Percentiles rank a stretch among this genome's conserved stretches.
Conservation (phyloP, 2,329 filamentous ascomycete genomes). For the Diplodia seriata region DNA sequence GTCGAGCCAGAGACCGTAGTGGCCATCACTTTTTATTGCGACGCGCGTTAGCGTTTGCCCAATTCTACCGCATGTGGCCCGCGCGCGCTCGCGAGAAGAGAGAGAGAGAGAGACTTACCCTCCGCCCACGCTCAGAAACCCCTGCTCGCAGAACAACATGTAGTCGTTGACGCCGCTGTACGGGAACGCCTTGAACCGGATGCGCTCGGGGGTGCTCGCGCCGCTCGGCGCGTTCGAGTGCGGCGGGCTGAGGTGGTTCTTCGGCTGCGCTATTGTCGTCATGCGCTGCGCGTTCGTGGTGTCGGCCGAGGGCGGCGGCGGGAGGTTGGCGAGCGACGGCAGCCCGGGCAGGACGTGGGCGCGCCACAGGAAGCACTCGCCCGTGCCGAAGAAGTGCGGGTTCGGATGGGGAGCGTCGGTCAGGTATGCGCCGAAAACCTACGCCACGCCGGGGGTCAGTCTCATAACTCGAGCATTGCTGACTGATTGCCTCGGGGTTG, state of each 20-base stretch:
- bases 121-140: constrained; percentile 85
- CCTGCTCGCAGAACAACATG: constrained; percentile 88
- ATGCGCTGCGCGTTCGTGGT: constrained; percentile 67
- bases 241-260: constrained; percentile 43
- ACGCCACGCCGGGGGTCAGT: constrained; percentile 31
- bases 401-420: constrained; percentile 84
- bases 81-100: too few species aligned
- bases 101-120: constrained; percentile 56
- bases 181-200: constrained; percentile 96
- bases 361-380: constrained; percentile 93
- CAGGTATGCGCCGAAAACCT: constrained; percentile 89
- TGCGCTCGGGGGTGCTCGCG: constrained; percentile 70
- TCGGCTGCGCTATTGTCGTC: constrained; percentile 60
- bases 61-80: background rate
- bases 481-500: too few species aligned
- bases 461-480: background rate
- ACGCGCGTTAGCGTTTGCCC: background rate
- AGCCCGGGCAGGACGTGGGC: constrained; percentile 69
- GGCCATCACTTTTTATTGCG: constrained; percentile 66
- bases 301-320: constrained; percentile 72
- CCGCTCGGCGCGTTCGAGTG: constrained; percentile 41
- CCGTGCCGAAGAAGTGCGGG: constrained; percentile 90
- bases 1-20: constrained; percentile 93
- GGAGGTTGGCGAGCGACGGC: constrained; percentile 61
- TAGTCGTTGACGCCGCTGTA: constrained; percentile 97